phyloP scores from a whole-genome alignment of 2,329 filamentous ascomycete genomes.

The Colletotrichum zoysiae region DNA sequence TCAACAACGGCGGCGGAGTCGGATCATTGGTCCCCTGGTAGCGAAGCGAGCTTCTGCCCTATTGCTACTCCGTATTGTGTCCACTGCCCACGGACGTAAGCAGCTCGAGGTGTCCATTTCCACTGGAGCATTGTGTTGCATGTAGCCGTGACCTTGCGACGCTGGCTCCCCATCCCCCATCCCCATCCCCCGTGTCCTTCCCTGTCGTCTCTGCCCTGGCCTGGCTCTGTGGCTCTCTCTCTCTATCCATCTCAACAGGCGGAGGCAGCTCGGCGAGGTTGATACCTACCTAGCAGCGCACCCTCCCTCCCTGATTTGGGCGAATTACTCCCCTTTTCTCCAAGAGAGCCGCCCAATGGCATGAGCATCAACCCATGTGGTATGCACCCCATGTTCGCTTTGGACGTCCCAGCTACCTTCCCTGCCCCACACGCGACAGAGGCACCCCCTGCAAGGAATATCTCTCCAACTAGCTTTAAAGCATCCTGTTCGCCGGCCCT shows the following conservation, averaged over 20 bases:
- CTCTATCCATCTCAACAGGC: slow-evolving; percentile 7
- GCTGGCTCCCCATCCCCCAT: slow-evolving; percentile 9
- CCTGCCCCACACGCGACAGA: slow-evolving; percentile 41
- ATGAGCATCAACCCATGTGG: slow-evolving; percentile 41
- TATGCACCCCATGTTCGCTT: slow-evolving; percentile 43
- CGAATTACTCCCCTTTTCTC: slow-evolving; percentile 34
- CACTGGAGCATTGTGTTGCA: slow-evolving; percentile 14
- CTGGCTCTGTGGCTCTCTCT: too few relatives aligned
- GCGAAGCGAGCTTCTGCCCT: slow-evolving; percentile 20
- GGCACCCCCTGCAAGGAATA: slow-evolving; percentile 42
- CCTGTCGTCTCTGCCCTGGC: slow-evolving; percentile 33
- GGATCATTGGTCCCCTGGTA: slow-evolving; percentile 20
- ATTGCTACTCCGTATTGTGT: slow-evolving; percentile 10
- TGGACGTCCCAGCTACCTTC: slow-evolving; percentile 43
- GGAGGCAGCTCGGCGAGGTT: slow-evolving; percentile 9
- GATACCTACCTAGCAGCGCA: slow-evolving; percentile 1
- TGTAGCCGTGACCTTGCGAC: background rate
- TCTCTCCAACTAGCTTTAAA: slow-evolving; percentile 42
- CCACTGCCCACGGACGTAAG: slow-evolving; percentile 30
- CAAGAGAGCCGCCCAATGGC: slow-evolving; percentile 38
- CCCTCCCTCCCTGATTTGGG: slow-evolving; percentile 20
- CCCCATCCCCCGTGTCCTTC: slow-evolving; percentile 16
- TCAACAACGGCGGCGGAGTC: background rate
- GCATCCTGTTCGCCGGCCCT: slow-evolving; percentile 41
- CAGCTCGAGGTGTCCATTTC: slow-evolving; percentile 21